A percentile compares a stretch with the other conserved stretches of the same genome.
phyloP scores from a whole-genome alignment of 106 monocot genomes.

The Posidonia australis region DNA sequence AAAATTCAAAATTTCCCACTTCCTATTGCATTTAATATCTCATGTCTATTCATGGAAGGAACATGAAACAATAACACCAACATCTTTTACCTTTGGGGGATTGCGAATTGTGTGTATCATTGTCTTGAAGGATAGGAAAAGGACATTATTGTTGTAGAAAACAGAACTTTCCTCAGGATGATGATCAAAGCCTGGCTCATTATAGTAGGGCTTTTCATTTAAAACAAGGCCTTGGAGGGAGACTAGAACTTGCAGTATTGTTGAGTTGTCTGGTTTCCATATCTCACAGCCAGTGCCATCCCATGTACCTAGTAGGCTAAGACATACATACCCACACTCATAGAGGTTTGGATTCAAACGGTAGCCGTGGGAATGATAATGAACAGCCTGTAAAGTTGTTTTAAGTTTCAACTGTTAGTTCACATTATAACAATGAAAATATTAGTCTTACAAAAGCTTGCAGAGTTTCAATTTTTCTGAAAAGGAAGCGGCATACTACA shows the following conservation, averaged over 20 bases:
- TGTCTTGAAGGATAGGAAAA: slow-evolving; percentile 37
- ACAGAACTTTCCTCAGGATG: slow-evolving; percentile 15
- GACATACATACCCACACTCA: slow-evolving; percentile 14
- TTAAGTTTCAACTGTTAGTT: too few species aligned
- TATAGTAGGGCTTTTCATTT: slow-evolving; percentile 20
- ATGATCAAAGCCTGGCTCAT: slow-evolving; percentile 3
- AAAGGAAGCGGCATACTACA: too few species aligned
- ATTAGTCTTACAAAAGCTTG: too few species aligned
- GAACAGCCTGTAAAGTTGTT: slow-evolving; percentile 13
- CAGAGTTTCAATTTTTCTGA: too few species aligned
- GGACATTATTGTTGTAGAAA: slow-evolving; percentile 31
- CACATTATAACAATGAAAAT: too few species aligned
- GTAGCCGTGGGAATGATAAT: slow-evolving; percentile 13
- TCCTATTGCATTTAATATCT: too few species aligned
- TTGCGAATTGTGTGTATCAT: slow-evolving; percentile 34
- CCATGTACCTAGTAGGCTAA: slow-evolving; percentile 24
- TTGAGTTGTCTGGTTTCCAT: slow-evolving; percentile 19
- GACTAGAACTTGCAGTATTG: slow-evolving; percentile 19
- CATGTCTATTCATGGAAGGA: too few species aligned
- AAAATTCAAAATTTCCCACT: too few species aligned
- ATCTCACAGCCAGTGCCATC: slow-evolving; percentile 6
- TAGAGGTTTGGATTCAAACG: slow-evolving; percentile 20
- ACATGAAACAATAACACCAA: too few species aligned
- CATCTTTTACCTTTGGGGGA: slow-evolving; percentile 43
- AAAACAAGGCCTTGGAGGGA: slow-evolving; percentile 21